phyloP scores from a whole-genome alignment of 2,329 filamentous ascomycete species.

The Pestalotiopsis sp. region DNA sequence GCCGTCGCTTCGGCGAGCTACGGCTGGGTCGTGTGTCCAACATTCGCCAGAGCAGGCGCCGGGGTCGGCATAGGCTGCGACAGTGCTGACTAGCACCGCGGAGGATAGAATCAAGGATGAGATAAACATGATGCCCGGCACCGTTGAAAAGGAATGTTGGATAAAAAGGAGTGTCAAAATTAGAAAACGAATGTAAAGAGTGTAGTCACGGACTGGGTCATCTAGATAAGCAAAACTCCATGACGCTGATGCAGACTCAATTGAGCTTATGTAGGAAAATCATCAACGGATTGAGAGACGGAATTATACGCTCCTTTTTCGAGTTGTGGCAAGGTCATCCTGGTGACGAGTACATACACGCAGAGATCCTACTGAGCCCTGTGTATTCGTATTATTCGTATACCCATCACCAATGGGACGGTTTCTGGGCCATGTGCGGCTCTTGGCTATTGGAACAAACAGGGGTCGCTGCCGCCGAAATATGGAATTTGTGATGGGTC shows the following conservation, averaged over 20 bases:
- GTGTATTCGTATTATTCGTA: not conserved
- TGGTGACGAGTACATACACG: not conserved
- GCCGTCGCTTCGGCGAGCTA: slow-evolving; percentile 42
- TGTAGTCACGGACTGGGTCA: not conserved
- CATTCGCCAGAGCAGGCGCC: slow-evolving; percentile 40
- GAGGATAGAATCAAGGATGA: slow-evolving; percentile 1
- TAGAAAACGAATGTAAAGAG: not conserved
- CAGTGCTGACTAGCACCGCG: slow-evolving; percentile 1
- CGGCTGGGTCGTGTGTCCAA: slow-evolving; percentile 41
- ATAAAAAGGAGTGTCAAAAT: not conserved
- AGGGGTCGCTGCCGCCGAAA: not conserved
- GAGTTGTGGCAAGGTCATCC: not conserved
- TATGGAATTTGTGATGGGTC: not conserved
- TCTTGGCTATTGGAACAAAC: not conserved
- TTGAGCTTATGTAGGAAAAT: slow-evolving; percentile 4
- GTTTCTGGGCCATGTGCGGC: not conserved
- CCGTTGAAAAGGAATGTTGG: not conserved
- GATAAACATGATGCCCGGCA: not conserved
- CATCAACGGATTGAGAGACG: not conserved
- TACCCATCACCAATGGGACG: slow-evolving; percentile 3
- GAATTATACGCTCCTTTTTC: not conserved
- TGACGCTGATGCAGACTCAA: not conserved
- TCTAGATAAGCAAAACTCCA: not conserved
- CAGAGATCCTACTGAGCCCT: not conserved
- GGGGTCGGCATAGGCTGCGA: slow-evolving; percentile 30